Percentiles rank a stretch among this genome's conserved stretches.
Conservation (phyloP, 345 rosid species). For the Capsella bursapastoris region DNA sequence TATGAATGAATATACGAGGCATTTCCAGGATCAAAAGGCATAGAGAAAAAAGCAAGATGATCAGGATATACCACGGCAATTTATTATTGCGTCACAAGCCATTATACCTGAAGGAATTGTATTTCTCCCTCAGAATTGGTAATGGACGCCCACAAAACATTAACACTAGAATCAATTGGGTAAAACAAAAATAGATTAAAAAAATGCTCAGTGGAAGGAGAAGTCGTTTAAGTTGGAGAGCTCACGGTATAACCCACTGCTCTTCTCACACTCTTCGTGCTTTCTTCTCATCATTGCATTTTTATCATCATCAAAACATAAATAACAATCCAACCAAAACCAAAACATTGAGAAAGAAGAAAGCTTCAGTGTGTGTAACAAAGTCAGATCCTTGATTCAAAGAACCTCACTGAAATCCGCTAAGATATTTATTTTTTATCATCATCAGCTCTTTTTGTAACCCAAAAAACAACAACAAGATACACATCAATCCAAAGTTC, state of each 20-base stretch:
- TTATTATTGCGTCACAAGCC: slow-evolving; percentile 65
- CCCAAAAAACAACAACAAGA: no score
- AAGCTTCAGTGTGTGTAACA: slow-evolving; percentile 99
- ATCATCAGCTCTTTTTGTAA: slow-evolving; percentile 66
- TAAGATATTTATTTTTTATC: slow-evolving; percentile 67
- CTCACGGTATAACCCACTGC: slow-evolving; percentile 93
- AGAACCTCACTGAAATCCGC: slow-evolving; percentile 95
- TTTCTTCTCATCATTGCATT: slow-evolving; percentile 68
- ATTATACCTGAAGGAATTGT: slow-evolving; percentile 71
- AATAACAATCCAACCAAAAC: not conserved
- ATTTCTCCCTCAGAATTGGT: slow-evolving; percentile 71
- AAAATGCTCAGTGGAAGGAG: slow-evolving; percentile 96
- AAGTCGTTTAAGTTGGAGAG: slow-evolving; percentile 68
- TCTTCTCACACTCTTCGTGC: slow-evolving; percentile 59
- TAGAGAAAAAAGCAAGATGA: slow-evolving; percentile 40
- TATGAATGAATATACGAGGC: not conserved
- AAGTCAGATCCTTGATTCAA: slow-evolving; percentile 71
- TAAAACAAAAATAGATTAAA: no score
- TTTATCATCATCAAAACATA: not conserved
- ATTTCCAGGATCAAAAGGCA: not conserved
- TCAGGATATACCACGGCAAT: slow-evolving; percentile 72
- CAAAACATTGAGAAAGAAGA: not conserved
- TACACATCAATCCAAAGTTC: not conserved
- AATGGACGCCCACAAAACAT: slow-evolving; percentile 55
- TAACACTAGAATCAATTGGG: no score